Evolutionary conservation across 1,139 yeast species (phyloP), one percentile per base, ranked within the genome.

Genomic region (Sugiyamaella neomexicana): DNA sequence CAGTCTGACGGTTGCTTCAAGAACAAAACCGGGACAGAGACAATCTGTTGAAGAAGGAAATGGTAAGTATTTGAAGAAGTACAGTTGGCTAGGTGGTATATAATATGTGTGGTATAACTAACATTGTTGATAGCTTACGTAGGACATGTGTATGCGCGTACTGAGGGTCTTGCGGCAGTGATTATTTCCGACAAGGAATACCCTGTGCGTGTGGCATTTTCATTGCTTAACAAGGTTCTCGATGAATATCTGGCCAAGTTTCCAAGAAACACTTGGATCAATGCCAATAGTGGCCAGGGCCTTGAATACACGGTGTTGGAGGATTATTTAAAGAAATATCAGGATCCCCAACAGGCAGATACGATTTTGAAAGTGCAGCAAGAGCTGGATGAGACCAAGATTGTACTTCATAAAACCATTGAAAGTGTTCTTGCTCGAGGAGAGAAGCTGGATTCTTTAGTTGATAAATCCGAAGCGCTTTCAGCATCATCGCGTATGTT

Each of bases 131-230:
- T 32, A 67, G 73, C 81, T 69, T 91, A 91, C 69, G 80, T 89
- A 17, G 98, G 97, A 7, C 99, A 95, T 71, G 93, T 93, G 0
- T 93, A 87, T 70, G 85, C 91, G 25, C 80, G 98, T 62, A 74
- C 86, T 34, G 99, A 95, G 71, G 98, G 98, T 1, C 69, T 93
- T 48, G 87, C 96, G n/a, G 96, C 96, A 60, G 96, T 93, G 29
- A 75, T 93, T 58, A 88, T 95, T 69, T 83, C 96, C 50, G 99
- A 93, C 71, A 87, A 87, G 70, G 97, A 93, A 64, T 93, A 93
- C 72, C 99, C 99, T 1, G 91, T 89, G 17, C 81, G 99, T 68
- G 98, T 97, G n/a, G 99, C 97, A 0, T 93, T 89, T 73, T 86
- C 97, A 2, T 77, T 93, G 60, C 80, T 93, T 66, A 93, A 91